phyloP scores from a whole-genome alignment of 805 yeast genomes.

The Wickerhamiella shivajii region DNA sequence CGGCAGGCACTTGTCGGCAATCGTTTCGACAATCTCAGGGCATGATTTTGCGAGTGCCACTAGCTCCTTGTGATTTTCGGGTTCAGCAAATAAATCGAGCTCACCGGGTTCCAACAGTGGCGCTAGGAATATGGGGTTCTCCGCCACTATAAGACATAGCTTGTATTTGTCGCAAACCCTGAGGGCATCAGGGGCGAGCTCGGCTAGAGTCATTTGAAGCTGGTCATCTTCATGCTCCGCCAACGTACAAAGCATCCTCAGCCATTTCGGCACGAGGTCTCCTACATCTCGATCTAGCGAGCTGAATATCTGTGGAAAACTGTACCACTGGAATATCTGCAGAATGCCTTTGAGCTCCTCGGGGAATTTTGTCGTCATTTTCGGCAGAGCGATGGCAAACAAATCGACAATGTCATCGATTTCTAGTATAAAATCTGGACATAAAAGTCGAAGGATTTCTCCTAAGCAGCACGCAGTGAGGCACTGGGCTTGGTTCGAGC shows the following conservation, averaged over 20 bases:
- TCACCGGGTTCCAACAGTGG: too few species aligned
- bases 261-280: not conserved
- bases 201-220: not conserved
- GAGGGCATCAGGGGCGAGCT: not conserved
- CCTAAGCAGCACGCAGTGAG: constrained; percentile 5
- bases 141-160: constrained; percentile 2
- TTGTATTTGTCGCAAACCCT: not conserved
- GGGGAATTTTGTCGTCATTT: not conserved
- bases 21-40: too few species aligned
- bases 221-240: not conserved
- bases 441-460: constrained; percentile 1
- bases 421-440: not conserved
- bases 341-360: not conserved
- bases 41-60: too few species aligned
- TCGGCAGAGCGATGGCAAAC: not conserved
- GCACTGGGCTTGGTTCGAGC: too few species aligned
- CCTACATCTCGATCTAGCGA: not conserved
- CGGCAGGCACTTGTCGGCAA: too few species aligned
- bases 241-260: not conserved
- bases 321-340: constrained; percentile 4
- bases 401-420: not conserved
- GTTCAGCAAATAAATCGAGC: too few species aligned
- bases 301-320: not conserved
- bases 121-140: too few species aligned
- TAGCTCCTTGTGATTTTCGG: too few species aligned